Conservation (phyloP, 2,329 filamentous ascomycete species). For the Pestalotiopsis sp. region DNA sequence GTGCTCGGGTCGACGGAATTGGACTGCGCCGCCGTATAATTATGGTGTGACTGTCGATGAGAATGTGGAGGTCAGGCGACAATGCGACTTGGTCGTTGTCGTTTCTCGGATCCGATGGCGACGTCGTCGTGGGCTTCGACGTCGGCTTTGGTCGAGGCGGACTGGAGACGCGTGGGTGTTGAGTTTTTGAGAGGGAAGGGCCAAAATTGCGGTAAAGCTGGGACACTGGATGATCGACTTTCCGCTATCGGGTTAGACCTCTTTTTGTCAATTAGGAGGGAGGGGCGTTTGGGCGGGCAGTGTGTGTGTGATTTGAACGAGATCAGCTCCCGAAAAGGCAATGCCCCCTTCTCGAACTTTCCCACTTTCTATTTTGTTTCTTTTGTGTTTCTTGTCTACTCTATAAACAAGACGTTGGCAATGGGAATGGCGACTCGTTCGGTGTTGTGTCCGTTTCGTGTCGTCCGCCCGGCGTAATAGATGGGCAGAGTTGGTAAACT, state of each 20-base stretch:
- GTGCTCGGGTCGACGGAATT: background rate
- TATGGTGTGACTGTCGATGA: too few species aligned
- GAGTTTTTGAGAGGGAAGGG: slow-evolving; percentile 10
- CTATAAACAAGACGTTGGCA: background rate
- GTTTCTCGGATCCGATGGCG: slow-evolving; percentile 1
- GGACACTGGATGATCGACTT: slow-evolving; percentile 2
- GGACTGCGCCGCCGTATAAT: background rate
- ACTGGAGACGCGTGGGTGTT: slow-evolving; percentile 9
- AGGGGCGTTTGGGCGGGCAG: background rate
- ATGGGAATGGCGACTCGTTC: background rate
- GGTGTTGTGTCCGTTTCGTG: background rate
- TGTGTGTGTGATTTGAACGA: background rate
- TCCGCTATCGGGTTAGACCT: slow-evolving; percentile 13
- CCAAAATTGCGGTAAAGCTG: slow-evolving; percentile 13
- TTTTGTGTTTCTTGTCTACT: background rate
- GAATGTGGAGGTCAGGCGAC: background rate
- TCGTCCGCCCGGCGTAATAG: background rate
- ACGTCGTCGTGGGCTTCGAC: background rate
- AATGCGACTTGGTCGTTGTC: background rate
- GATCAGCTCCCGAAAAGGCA: background rate
- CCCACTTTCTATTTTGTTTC: too few species aligned
- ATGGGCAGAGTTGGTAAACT: background rate
- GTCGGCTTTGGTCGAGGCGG: background rate
- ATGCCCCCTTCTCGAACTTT: background rate
- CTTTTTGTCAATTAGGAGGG: slow-evolving; percentile 9